phyloP scores from a whole-genome alignment of 1,284 basidiomycete species.

The Tylopilus sp. region DNA sequence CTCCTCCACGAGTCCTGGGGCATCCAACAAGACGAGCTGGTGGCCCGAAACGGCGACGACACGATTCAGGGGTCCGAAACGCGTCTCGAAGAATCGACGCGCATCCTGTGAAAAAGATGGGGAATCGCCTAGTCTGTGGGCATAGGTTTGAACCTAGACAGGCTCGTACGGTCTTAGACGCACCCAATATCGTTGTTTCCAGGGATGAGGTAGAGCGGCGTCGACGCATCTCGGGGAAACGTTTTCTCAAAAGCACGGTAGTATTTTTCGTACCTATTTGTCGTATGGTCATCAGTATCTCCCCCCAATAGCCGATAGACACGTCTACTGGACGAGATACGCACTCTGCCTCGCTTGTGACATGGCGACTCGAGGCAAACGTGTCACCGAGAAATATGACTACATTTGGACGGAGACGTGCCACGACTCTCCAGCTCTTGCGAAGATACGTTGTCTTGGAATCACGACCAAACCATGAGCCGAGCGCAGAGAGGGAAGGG shows the following conservation, averaged over 20 bases:
- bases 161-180: constrained; percentile 12
- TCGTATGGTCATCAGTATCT: neutral
- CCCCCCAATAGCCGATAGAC: neutral
- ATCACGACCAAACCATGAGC: constrained; percentile 40
- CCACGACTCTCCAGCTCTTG: constrained; percentile 75
- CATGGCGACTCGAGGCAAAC: constrained; percentile 75
- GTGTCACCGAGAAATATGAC: constrained; percentile 87
- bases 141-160: neutral
- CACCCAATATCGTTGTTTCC: constrained; percentile 89
- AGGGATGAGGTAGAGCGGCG: constrained; percentile 67
- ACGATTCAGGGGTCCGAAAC: constrained; percentile 65
- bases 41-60: constrained; percentile 61
- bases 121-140: constrained; percentile 54
- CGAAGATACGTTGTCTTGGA: constrained; percentile 63
- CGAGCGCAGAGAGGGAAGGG: constrained; percentile 50
- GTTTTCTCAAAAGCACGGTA: constrained; percentile 64
- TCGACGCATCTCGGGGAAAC: constrained; percentile 45
- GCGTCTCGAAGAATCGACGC: constrained; percentile 56
- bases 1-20: constrained; percentile 77
- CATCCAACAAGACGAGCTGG: constrained; percentile 70
- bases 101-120: constrained; percentile 57
- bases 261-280: constrained; percentile 63
- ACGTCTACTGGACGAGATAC: constrained; percentile 44
- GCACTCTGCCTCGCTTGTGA: constrained; percentile 72
- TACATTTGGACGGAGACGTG: constrained; percentile 60